Conservation (phyloP, 331 rosid genomes). For the Erythrophleum ivorense region DNA sequence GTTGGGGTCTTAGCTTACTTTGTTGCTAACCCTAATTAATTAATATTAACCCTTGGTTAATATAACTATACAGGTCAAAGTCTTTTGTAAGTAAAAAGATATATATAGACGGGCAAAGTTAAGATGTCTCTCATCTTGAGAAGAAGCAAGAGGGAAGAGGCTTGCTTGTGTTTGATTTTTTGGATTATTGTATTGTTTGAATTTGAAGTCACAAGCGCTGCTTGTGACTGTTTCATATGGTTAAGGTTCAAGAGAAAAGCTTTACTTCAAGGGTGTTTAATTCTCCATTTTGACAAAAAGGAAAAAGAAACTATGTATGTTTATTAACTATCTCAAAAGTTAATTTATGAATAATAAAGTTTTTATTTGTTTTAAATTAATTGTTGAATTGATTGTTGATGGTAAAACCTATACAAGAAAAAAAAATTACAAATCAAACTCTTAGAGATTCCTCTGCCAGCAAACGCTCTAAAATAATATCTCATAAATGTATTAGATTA, state of each 20-base stretch:
- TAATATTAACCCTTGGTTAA: background rate
- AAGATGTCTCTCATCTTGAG: constrained; percentile 71
- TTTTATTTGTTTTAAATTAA: background rate
- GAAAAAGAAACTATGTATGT: constrained; percentile 10
- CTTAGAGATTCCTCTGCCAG: background rate
- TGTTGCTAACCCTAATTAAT: constrained; percentile 59
- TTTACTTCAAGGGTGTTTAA: background rate
- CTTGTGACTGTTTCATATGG: constrained; percentile 35
- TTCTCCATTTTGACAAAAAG: background rate
- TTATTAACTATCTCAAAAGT: constrained; percentile 20
- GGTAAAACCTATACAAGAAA: background rate
- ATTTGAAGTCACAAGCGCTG: constrained; percentile 46
- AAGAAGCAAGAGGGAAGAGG: constrained; percentile 69
- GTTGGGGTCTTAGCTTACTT: constrained; percentile 83
- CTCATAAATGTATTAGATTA: background rate
- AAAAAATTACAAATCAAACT: background rate
- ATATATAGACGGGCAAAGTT: constrained; percentile 14
- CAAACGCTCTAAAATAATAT: background rate
- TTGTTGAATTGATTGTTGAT: background rate
- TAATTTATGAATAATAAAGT: background rate
- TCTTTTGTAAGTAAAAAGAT: constrained; percentile 35
- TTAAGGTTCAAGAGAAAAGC: constrained; percentile 7
- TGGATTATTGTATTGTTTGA: constrained; percentile 10
- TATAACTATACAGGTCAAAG: constrained; percentile 2
- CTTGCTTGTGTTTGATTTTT: constrained; percentile 43